phyloP scores from a whole-genome alignment of 129 eudicot species.

The Helianthus tuberosus region DNA sequence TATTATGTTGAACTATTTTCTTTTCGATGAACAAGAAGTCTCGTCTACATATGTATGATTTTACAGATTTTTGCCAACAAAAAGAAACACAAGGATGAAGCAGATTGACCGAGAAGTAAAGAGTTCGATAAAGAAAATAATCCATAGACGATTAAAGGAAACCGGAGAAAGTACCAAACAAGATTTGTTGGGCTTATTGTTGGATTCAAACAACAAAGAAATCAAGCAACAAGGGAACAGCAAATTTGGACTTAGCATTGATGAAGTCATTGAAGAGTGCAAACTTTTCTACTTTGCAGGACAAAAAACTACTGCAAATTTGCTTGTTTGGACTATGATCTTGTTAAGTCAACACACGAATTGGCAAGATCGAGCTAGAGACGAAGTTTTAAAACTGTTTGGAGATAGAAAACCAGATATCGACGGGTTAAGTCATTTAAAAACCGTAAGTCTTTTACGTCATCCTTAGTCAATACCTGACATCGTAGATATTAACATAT shows the following conservation, averaged over 20 bases:
- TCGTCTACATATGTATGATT: neutral
- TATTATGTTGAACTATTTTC: neutral
- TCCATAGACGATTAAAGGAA: conserved; percentile 17
- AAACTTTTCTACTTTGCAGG: conserved; percentile 33
- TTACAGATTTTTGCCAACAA: conserved; percentile 28
- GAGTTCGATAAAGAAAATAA: conserved; percentile 21
- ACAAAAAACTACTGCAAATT: conserved; percentile 26
- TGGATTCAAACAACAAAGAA: conserved; percentile 26
- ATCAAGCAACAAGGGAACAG: conserved; percentile 22
- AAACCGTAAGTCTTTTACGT: conserved; percentile 16
- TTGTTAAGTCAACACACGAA: conserved; percentile 17
- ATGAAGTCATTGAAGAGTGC: conserved; percentile 32
- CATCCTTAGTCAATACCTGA: neutral
- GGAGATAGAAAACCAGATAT: conserved; percentile 23
- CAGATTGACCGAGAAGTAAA: conserved; percentile 12
- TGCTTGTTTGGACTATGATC: conserved; percentile 29
- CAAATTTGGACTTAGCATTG: conserved; percentile 18
- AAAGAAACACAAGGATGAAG: conserved; percentile 26
- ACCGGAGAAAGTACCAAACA: neutral
- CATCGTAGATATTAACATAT: too few species aligned
- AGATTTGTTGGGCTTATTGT: conserved; percentile 28
- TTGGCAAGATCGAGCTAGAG: conserved; percentile 33
- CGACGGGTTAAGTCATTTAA: conserved; percentile 24
- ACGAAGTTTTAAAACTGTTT: conserved; percentile 28
- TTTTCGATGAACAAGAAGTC: neutral